phyloP scores from a whole-genome alignment of 495 filamentous ascomycete species.

The Penicilliopsis zonata region DNA sequence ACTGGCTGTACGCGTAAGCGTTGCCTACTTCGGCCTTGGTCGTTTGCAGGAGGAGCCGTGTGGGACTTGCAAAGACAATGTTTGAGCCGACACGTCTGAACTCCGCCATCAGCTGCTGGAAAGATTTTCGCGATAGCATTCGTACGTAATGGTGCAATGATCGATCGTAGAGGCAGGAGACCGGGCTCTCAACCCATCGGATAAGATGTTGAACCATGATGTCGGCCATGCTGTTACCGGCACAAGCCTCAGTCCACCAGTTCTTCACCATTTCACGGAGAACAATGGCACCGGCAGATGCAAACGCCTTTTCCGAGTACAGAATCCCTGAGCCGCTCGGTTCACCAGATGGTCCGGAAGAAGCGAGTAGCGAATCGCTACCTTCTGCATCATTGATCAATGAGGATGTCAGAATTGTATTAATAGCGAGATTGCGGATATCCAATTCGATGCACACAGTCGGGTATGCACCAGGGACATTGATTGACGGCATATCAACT shows the following conservation, averaged over 20 bases:
- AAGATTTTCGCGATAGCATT: slow-evolving; percentile 93
- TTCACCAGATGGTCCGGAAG: slow-evolving; percentile 55
- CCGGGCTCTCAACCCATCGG: slow-evolving; percentile 87
- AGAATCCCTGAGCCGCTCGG: slow-evolving; percentile 51
- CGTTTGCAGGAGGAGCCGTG: slow-evolving; percentile 84
- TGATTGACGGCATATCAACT: slow-evolving; percentile 90
- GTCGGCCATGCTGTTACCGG: slow-evolving; percentile 85
- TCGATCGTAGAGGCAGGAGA: slow-evolving; percentile 89
- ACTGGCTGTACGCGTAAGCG: slow-evolving; percentile 91
- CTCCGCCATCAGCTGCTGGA: slow-evolving; percentile 93
- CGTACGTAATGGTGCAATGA: slow-evolving; percentile 97
- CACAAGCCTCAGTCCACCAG: slow-evolving; percentile 94
- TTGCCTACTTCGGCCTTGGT: slow-evolving; percentile 96
- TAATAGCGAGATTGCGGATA: slow-evolving; percentile 90
- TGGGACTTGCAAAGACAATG: slow-evolving; percentile 80
- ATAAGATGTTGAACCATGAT: slow-evolving; percentile 96
- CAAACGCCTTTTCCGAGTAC: slow-evolving; percentile 84
- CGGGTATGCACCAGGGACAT: slow-evolving; percentile 83
- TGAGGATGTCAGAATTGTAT: slow-evolving; percentile 92
- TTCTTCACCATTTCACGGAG: slow-evolving; percentile 96
- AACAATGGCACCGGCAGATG: slow-evolving; percentile 78
- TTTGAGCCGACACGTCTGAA: slow-evolving; percentile 93
- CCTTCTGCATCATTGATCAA: slow-evolving; percentile 97
- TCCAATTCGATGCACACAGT: slow-evolving; percentile 96
- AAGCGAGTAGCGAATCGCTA: slow-evolving; percentile 46